Evolutionary conservation across 1,139 yeast genomes (phyloP).

Genomic region (Suhomyces wounanorum): DNA sequence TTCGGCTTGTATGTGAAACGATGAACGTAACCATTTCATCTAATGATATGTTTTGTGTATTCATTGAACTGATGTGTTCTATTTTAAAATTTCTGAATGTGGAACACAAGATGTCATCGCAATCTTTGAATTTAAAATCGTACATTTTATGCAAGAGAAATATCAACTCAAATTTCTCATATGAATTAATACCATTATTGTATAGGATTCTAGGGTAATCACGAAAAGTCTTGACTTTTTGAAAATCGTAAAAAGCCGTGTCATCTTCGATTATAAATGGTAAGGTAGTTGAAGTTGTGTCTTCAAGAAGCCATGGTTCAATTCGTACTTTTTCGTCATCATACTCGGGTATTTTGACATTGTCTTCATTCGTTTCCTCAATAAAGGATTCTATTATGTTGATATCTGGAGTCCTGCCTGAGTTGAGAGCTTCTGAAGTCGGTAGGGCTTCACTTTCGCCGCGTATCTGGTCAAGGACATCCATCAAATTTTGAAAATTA

Average conservation of each 20-base stretch:
- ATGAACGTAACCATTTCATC: conserved; percentile 7
- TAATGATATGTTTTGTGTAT: conserved; percentile 8
- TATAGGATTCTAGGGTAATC: conserved; percentile 15
- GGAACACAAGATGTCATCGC: conserved; percentile 16
- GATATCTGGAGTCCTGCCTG: not conserved
- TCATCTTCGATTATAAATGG: conserved; percentile 4
- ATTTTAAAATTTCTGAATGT: conserved; percentile 14
- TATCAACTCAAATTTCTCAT: conserved; percentile 16
- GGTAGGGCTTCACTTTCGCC: not conserved
- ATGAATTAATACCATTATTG: conserved; percentile 19
- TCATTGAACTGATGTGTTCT: conserved; percentile 4
- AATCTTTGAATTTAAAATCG: conserved; percentile 17
- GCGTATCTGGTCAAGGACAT: not conserved
- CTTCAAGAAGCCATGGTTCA: conserved; percentile 6
- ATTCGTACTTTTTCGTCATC: conserved; percentile 13
- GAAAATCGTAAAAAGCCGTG: conserved; percentile 2
- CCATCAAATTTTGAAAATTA: conserved; percentile 6
- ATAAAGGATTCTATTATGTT: conserved; percentile 2
- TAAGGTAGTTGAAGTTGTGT: not conserved
- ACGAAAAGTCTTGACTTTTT: not conserved
- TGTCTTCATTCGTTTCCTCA: conserved; percentile 10
- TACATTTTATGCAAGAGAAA: conserved; percentile 15
- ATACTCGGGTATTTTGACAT: conserved; percentile 11
- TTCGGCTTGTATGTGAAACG: not conserved
- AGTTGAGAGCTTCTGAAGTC: not conserved